Conservation (phyloP, 495 filamentous ascomycete genomes). For the Neurospora sp. region DNA sequence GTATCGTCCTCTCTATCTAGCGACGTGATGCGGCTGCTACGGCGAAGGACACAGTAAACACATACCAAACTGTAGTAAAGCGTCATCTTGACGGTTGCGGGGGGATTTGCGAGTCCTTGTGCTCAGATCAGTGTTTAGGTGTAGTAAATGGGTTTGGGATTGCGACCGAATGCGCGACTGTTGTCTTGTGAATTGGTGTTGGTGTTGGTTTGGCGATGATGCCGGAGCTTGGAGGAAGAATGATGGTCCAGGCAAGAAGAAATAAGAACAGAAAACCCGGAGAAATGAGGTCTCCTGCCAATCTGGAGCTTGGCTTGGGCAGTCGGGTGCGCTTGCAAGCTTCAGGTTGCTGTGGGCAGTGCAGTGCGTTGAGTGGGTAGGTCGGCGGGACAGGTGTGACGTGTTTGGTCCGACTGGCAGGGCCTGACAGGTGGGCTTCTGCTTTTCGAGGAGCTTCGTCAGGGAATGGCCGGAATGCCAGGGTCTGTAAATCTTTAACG, state of each 20-base stretch:
- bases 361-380: not conserved
- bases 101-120: not conserved
- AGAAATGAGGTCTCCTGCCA: not conserved
- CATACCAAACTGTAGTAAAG: conserved; percentile 97
- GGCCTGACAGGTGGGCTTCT: conserved; percentile 8
- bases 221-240: not conserved
- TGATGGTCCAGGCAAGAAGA: not conserved
- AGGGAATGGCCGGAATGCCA: not conserved
- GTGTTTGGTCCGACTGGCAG: conserved; percentile 14
- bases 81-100: conserved; percentile 60
- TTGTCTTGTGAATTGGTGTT: not conserved
- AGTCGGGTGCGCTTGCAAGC: not conserved
- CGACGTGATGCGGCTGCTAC: not conserved
- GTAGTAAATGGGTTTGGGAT: not conserved
- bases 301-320: not conserved
- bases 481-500: not conserved
- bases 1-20: not conserved
- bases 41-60: conserved; percentile 8
- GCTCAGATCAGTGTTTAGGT: not conserved
- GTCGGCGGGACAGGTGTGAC: conserved; percentile 13
- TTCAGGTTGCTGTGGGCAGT: not conserved
- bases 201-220: not conserved
- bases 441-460: conserved; percentile 1
- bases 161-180: not conserved
- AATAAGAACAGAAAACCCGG: not conserved